Base-by-base conservation (phyloP, 139 green algal species). In the Micractinium conductrix region DNA sequence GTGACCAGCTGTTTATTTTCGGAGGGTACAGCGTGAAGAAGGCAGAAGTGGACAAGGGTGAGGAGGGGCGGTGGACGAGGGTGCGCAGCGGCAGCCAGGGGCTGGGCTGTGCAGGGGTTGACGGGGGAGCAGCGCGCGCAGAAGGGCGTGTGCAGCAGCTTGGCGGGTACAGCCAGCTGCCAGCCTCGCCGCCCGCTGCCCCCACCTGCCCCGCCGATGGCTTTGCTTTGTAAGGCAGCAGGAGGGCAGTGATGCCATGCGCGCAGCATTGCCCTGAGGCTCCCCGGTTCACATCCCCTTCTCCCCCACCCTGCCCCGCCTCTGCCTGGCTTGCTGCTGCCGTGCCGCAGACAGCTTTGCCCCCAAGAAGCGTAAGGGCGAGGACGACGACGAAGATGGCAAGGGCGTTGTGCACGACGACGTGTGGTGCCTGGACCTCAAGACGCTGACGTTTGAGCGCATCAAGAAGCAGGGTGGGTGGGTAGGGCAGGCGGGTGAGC, bases 11-110 rank as follows among this genome's bases (percentile, higher is more conserved):
- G 43, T 96, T 93, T 74, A 69, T 99, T 42, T 96, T 98, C 83
- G 96, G 96, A 1, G 97, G 97, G 21, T 98, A 99, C 88, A 92
- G 78, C 81, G 96, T 98, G 84, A 72, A 62, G 38, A 79, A 79
- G 70, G 70, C 28, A n/a, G 79, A 71, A 58, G 14, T 9, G 60
- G 84, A 68, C 68, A 42, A 10, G 48, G 69, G 67, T 71, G 65
- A 44, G 33, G n/a, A 9, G n/a, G 30, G 4, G 28, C 0, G 63
- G 63, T 30, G 7, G n/a, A n/a, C n/a, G 63, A 26, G n/a, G 63
- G 63, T 38, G n/a, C n/a, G n/a, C n/a, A n/a, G n/a, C n/a, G n/a
- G n/a, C n/a, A n/a, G n/a, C n/a, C n/a, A n/a, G n/a, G n/a, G n/a
- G n/a, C n/a, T n/a, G n/a, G n/a, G n/a, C n/a, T n/a, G n/a, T n/a